Evolutionary conservation across 2,329 filamentous ascomycete species (phyloP), one percentile per base, ranked within the genome.

Genomic region (Venturia asperata): DNA sequence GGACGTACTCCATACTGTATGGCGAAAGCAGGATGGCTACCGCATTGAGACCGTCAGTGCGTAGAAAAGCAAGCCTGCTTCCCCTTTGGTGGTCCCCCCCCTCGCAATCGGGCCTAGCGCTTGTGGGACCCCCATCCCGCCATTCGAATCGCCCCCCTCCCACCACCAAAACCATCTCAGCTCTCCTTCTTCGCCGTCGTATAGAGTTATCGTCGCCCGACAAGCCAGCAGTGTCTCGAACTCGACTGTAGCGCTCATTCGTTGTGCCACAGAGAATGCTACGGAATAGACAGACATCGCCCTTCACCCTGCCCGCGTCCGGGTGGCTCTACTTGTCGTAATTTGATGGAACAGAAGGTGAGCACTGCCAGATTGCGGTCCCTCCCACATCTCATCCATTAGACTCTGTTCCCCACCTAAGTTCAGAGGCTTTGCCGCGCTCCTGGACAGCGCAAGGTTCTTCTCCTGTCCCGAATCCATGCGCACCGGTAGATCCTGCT

Each of bases 401-500:
- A 19, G 30, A 37, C 52, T 56, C 11, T 24, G 7, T 37, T 10
- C 30, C n/a, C 52, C 37, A n/a, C n/a, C n/a, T n/a, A n/a, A 56
- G 52, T 27, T 56, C 19, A 10, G 52, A 37, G 52, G 27, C 52
- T 56, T 21, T 58, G 52, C 52, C 52, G 52, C 52, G 52, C 52
- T 58, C n/a, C 27, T 37, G 27, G 37, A 15, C n/a, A 17, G 24
- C 27, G 17, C 21, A 24, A 30, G 30, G 21, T n/a, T 11, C 43
- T 19, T 47, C 43, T 47, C 6, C 43, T 47, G n/a, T 6, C 6
- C 49, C 27, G 5, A 17, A 2, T 21, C 5, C 49, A 55, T 34
- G 24, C 11, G 49, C 27, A 34, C 15, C 19, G 11, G 27, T 55
- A 34, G 49, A 55, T 55, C n/a, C 49, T 17, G 27, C 49, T 55